Conservation (phyloP, 2,329 filamentous ascomycete genomes). For the Verticillium dahliae region DNA sequence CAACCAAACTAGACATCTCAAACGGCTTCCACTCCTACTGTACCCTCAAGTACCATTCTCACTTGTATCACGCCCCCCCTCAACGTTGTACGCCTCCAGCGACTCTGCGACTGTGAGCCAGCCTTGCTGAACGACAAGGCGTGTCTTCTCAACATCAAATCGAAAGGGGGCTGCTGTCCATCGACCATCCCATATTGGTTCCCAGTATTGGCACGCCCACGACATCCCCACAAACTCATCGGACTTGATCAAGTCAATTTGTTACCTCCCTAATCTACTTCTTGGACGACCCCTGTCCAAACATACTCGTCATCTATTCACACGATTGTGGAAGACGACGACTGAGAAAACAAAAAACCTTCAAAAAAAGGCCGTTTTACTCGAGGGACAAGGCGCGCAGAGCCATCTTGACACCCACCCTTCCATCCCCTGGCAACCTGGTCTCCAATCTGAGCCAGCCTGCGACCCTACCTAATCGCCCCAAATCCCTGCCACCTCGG, state of each 20-base stretch:
- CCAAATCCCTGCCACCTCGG: conserved; percentile 37
- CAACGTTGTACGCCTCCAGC: neutral
- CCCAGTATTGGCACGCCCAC: conserved; percentile 6
- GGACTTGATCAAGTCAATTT: conserved; percentile 4
- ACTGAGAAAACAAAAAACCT: neutral
- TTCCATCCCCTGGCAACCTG: conserved; percentile 25
- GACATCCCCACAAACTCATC: conserved; percentile 8
- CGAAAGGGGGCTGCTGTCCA: neutral
- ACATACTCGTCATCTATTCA: neutral
- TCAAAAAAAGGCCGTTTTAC: neutral
- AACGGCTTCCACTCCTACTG: neutral
- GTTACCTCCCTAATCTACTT: neutral
- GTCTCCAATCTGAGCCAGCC: conserved; percentile 21
- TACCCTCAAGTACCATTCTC: neutral
- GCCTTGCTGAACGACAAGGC: neutral
- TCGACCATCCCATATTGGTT: conserved; percentile 2
- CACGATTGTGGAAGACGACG: neutral
- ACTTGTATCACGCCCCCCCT: neutral
- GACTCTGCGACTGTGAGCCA: neutral
- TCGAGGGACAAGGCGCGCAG: neutral
- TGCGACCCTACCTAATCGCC: conserved; percentile 31
- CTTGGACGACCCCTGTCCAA: neutral
- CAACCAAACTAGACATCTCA: neutral
- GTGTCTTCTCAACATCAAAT: neutral
- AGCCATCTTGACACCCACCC: neutral